Evolutionary conservation across 441 rosid genomes (phyloP), one percentile per base, ranked within the genome.

Genomic region (Populus trichocarpa): DNA sequence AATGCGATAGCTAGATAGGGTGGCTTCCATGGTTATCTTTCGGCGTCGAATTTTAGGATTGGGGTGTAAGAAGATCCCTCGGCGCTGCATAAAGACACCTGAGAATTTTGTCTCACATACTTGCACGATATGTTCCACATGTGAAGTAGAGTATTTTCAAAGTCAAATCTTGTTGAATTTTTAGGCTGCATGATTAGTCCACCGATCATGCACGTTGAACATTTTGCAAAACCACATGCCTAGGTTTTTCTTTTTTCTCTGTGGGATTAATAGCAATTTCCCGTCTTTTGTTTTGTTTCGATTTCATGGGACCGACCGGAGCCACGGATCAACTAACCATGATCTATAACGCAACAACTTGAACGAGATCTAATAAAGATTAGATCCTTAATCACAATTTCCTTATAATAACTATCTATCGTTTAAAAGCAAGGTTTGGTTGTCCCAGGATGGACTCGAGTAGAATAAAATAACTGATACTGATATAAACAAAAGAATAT

Each of bases 301-400:
- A 32, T 28, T 67, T 33, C 33, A 77, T 65, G 80, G 74, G 85
- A 77, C 89, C 85, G 77, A 87, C 84, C 81, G 71, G 83, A 73
- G 65, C 77, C 83, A 75, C 79, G 63, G 88, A 83, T 84, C 82
- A 90, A 85, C 89, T 80, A 86, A 83, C 88, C 75, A 71, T 65
- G 82, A 77, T 78, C 80, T 72, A 10, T 18, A 32, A 40, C 79
- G 16, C 80, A 82, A 75, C 80, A 71, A 80, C 75, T 76, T 77
- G 28, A 75, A 57, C 63, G 23, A 73, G 65, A 77, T 50, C 63
- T 25, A 59, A 67, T 35, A n/a, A 61, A 70, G 73, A 40, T 42
- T 73, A 36, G 66, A 6, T 20, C 5, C 40, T 16, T 9, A 33
- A 57, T 23, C 35, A 25, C 53, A 28, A 6, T 73, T 22, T 12